Base-by-base conservation (phyloP, 1,139 yeast genomes). In the Geotrichum australiense region DNA sequence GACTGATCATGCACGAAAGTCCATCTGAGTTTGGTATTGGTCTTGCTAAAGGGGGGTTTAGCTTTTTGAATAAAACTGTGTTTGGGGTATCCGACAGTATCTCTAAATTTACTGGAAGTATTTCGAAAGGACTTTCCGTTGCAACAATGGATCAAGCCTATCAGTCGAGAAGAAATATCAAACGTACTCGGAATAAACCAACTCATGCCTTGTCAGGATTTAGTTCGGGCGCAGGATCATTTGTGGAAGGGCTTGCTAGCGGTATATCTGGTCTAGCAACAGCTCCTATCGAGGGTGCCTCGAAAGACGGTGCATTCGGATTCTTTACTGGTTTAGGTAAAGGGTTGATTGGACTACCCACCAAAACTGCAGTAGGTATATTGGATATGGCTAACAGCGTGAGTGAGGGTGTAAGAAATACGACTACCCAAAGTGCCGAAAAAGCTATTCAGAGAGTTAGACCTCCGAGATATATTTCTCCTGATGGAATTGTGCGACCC, bases 21-120 rank as follows among this genome's bases (percentile, higher is more conserved):
- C 97, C 98, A 0, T 94, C 85, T 57, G 98, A 91, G 54, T 66
- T 91, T 37, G 98, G 98, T 26, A 84, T 91, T 47, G 94, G 96
- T 3, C 64, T 91, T 31, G 98, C 98, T 1, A 89, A 87, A 56
- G 99, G 99, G 47, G 95, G 98, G 0, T 66, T 86, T 47, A 84
- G 95, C 60, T 91, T 91, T 65, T 71, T 93, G 61, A 87, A 89
- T 58, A 91, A 91, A 64, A 83, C 97, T 0, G 89, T 91, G 1
- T 91, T 83, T 68, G 98, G 98, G 5, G 72, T 91, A 42, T 82
- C 95, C 14, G 97, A 93, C 62, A 85, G 96, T 49, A 71, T 91
- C 60, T 82, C 96, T 2, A 86, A 87, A 59, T 76, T 91, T 21
- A 86, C 97, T 0, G 96, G 96, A 1, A 85, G 96, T 0, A 67